phyloP scores from a whole-genome alignment of 2,329 filamentous ascomycete species.

The Pseudocercospora cruenta region DNA sequence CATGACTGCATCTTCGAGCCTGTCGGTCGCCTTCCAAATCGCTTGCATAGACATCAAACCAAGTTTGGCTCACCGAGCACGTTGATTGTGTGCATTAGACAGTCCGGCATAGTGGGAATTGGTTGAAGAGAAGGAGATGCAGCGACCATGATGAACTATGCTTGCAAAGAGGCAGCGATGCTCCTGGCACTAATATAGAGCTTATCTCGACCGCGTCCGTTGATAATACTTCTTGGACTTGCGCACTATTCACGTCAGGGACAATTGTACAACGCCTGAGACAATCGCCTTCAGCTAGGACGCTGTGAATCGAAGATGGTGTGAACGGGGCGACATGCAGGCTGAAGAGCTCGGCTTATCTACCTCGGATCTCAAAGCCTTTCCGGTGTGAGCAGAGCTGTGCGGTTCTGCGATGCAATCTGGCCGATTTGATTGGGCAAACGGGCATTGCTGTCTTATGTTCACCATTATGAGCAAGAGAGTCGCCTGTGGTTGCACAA shows the following conservation, averaged over 20 bases:
- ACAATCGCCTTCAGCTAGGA: background rate
- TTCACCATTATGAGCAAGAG: background rate
- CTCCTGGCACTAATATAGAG: background rate
- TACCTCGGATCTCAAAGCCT: background rate
- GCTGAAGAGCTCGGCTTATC: conserved; percentile 4
- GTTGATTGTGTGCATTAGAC: conserved; percentile 2
- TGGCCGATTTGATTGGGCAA: background rate
- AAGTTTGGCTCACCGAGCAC: background rate
- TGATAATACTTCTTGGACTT: background rate
- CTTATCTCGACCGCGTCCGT: background rate
- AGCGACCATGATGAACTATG: background rate
- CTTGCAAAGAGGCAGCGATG: background rate
- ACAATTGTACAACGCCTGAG: background rate
- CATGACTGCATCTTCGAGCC: background rate
- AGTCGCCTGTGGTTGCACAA: background rate
- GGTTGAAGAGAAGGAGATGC: background rate
- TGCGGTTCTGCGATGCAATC: background rate
- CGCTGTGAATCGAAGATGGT: background rate
- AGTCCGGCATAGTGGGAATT: background rate
- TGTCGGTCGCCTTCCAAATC: conserved; percentile 1
- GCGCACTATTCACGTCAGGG: background rate
- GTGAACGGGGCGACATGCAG: conserved; percentile 1
- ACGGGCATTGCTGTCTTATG: background rate
- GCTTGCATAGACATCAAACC: background rate
- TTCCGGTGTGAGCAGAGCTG: background rate